These are phyloP conservation scores for Fusarium fujikuroi DNA, from an alignment of 2,329 filamentous ascomycete genomes.

Conservation along the genomic window DNA sequence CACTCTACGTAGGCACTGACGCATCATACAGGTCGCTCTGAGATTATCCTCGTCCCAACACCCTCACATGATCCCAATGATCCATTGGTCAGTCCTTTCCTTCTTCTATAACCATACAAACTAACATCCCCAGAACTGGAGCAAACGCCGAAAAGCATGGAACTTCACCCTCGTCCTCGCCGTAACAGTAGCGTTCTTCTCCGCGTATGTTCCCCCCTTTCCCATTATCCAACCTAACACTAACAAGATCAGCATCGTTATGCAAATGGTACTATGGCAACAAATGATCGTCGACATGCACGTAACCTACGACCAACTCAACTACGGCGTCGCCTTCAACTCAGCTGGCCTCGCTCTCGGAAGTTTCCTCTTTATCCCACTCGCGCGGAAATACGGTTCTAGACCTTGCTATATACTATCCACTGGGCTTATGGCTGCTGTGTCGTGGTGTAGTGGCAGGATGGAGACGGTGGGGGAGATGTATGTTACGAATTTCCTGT, in stretches of 20 bases:
- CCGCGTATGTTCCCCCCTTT: background rate
- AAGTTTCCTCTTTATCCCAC: slow-evolving; percentile 47
- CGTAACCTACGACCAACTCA: slow-evolving; percentile 41
- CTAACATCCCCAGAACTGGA: slow-evolving; percentile 41
- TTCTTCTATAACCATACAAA: too few relatives aligned
- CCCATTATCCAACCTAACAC: accelerated
- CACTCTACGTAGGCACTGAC: background rate
- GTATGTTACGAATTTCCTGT: slow-evolving; percentile 40
- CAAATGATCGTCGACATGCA: slow-evolving; percentile 44
- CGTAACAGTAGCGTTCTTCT: slow-evolving; percentile 40
- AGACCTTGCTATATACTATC: slow-evolving; percentile 43
- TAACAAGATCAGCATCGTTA: background rate
- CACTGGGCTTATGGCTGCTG: slow-evolving; percentile 12
- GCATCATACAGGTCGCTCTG: background rate
- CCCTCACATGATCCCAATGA: slow-evolving; percentile 41
- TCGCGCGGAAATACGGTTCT: slow-evolving; percentile 48
- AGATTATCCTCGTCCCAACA: slow-evolving; percentile 7
- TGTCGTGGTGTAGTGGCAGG: slow-evolving; percentile 15
- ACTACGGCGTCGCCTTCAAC: slow-evolving; percentile 40
- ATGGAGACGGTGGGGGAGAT: slow-evolving; percentile 32
- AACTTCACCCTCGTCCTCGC: slow-evolving; percentile 40
- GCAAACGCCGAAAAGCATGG: slow-evolving; percentile 34
- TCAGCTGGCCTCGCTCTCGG: slow-evolving; percentile 45
- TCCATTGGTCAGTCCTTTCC: slow-evolving; percentile 31
- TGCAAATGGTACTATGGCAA: slow-evolving; percentile 43